Percentiles rank a stretch among this genome's conserved stretches.
Conservation (phyloP, 306 rosid genomes). For the Gleditsia sinensis region DNA sequence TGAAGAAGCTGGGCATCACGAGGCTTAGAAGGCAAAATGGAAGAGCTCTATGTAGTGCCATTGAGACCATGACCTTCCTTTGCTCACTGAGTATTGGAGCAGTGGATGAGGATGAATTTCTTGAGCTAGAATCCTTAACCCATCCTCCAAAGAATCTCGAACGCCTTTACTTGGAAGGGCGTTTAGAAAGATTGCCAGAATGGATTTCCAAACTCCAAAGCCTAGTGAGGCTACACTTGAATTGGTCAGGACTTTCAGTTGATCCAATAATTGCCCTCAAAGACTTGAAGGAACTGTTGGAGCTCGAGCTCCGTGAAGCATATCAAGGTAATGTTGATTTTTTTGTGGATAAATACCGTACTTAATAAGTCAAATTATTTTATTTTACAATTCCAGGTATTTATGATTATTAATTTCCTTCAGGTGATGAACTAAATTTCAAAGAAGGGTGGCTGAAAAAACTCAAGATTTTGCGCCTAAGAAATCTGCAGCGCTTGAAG, state of each 20-base stretch:
- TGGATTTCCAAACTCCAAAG: not conserved
- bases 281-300: not conserved
- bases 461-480: not conserved
- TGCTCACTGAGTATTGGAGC: not conserved
- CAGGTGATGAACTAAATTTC: not conserved
- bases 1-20: not conserved
- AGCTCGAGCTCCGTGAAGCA: too few relatives aligned
- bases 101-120: not conserved
- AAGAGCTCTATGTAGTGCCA: not conserved
- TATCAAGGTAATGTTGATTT: too few relatives aligned
- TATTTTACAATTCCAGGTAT: too few relatives aligned
- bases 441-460: conserved; percentile 1
- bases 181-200: not conserved
- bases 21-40: not conserved
- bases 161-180: not conserved
- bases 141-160: not conserved
- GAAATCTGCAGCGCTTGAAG: not conserved
- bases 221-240: not conserved
- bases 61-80: not conserved
- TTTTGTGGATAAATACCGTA: too few relatives aligned
- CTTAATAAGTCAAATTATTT: too few relatives aligned
- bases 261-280: not conserved
- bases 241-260: not conserved
- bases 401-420: too few relatives aligned
- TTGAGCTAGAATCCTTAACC: not conserved